Evolutionary conservation across 2,329 filamentous ascomycete species (phyloP).

Genomic region (Aspergillus ustus): DNA sequence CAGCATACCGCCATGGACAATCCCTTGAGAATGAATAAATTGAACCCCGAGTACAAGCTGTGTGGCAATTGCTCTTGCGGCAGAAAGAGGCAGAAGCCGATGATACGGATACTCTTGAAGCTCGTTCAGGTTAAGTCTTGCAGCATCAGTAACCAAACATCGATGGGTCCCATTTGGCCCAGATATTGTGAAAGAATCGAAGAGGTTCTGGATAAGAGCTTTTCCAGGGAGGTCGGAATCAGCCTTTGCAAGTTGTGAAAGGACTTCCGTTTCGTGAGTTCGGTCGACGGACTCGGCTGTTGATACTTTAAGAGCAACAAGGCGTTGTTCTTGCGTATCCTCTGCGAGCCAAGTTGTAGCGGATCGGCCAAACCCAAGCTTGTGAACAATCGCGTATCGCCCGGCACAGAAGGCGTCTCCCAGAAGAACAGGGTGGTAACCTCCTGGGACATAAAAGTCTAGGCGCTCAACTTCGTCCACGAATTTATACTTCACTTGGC

Average conservation of each 20-base stretch:
- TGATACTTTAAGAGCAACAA: conserved; percentile 23
- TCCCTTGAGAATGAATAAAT: conserved; percentile 29
- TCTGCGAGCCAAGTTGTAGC: conserved; percentile 26
- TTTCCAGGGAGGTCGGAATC: conserved; percentile 19
- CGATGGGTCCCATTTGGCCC: conserved; percentile 29
- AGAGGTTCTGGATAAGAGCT: conserved; percentile 20
- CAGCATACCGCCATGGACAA: conserved; percentile 31
- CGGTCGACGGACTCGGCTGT: conserved; percentile 18
- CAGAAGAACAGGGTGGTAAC: conserved; percentile 5
- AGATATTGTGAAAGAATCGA: conserved; percentile 26
- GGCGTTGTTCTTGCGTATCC: conserved; percentile 8
- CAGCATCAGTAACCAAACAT: conserved; percentile 26
- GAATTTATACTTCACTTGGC: conserved; percentile 12
- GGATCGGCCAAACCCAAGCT: conserved; percentile 23
- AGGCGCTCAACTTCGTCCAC: conserved; percentile 11
- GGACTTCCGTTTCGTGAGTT: conserved; percentile 21
- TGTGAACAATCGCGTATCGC: conserved; percentile 20
- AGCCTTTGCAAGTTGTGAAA: conserved; percentile 15
- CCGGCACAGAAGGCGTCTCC: neutral
- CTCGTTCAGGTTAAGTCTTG: conserved; percentile 25
- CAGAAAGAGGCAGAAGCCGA: conserved; percentile 16
- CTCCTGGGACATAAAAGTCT: conserved; percentile 9
- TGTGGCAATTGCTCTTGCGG: conserved; percentile 23
- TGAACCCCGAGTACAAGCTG: conserved; percentile 29
- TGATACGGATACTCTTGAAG: conserved; percentile 25